Percentiles rank a stretch among this genome's conserved stretches.
phyloP scores from a whole-genome alignment of 176 grass and related monocot genomes.

The Tillandsia fasciculata region DNA sequence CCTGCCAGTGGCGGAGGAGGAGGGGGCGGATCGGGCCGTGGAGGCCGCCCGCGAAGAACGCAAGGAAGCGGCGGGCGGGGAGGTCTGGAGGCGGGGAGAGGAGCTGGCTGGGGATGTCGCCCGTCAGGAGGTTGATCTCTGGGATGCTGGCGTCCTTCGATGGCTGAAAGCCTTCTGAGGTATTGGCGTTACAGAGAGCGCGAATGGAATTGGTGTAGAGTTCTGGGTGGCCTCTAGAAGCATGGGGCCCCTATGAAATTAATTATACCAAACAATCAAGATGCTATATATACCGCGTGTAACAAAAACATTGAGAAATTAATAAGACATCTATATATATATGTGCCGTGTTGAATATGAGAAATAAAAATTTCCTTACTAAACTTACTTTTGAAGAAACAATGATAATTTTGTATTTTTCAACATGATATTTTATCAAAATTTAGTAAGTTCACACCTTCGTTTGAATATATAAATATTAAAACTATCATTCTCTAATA shows the following conservation, averaged over 20 bases:
- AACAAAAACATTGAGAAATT: too few relatives aligned
- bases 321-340: too few relatives aligned
- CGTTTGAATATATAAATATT: too few relatives aligned
- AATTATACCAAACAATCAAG: background rate
- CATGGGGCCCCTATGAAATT: conserved; percentile 28
- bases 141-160: conserved; percentile 56
- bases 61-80: conserved; percentile 27
- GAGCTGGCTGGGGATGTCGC: conserved; percentile 40
- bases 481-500: too few relatives aligned
- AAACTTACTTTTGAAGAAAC: too few relatives aligned
- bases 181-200: conserved; percentile 76
- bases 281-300: background rate
- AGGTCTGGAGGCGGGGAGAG: background rate
- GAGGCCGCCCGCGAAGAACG: conserved; percentile 56
- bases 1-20: conserved; percentile 54
- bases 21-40: conserved; percentile 43
- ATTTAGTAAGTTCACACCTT: too few relatives aligned
- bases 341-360: too few relatives aligned
- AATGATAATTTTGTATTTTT: too few relatives aligned
- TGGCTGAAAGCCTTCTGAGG: conserved; percentile 53
- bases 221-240: conserved; percentile 33
- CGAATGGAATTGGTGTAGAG: conserved; percentile 49
- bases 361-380: too few relatives aligned
- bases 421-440: too few relatives aligned
- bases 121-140: conserved; percentile 49